These are phyloP conservation scores for Marasmius oreades DNA, from an alignment of 1,284 basidiomycete species.

Conservation along the genomic window DNA sequence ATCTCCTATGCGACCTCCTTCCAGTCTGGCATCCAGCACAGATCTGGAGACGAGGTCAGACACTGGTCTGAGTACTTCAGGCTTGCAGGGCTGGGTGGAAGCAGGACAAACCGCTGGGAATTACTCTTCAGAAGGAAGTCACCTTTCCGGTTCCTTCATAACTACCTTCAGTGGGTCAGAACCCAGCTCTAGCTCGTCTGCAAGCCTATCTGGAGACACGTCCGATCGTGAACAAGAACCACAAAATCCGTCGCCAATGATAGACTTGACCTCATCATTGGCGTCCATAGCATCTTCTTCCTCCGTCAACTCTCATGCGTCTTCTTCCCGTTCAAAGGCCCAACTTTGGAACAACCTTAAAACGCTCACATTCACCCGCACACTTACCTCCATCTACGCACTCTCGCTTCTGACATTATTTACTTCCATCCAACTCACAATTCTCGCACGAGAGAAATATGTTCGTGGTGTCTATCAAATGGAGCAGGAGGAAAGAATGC, in stretches of 20 bases:
- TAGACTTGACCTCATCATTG: constrained; percentile 10
- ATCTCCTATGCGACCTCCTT: constrained; percentile 26
- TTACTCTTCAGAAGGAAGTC: constrained; percentile 17
- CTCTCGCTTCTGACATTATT: constrained; percentile 78
- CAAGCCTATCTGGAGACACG: constrained; percentile 20
- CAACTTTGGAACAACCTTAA: constrained; percentile 86
- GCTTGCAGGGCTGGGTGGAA: constrained; percentile 53
- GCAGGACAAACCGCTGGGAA: constrained; percentile 24
- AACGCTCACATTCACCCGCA: constrained; percentile 79
- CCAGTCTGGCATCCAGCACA: constrained; percentile 43
- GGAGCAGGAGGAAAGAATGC: constrained; percentile 57
- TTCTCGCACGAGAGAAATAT: constrained; percentile 83
- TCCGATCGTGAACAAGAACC: constrained; percentile 25
- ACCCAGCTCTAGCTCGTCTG: constrained; percentile 14
- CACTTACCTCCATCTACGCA: constrained; percentile 82
- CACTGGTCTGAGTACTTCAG: constrained; percentile 21
- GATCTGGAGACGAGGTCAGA: constrained; percentile 30
- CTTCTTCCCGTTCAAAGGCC: constrained; percentile 45
- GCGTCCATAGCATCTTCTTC: not conserved
- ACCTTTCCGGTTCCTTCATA: constrained; percentile 35
- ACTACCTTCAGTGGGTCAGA: constrained; percentile 28
- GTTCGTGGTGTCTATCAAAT: constrained; percentile 65
- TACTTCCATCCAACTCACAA: constrained; percentile 78
- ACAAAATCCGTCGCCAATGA: constrained; percentile 25
- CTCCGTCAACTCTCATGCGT: constrained; percentile 3